Percentiles rank a stretch among this genome's conserved stretches.
Evolutionary conservation across 75 land plant species (phyloP).

Genomic region (Selaginella moellendorffii): DNA sequence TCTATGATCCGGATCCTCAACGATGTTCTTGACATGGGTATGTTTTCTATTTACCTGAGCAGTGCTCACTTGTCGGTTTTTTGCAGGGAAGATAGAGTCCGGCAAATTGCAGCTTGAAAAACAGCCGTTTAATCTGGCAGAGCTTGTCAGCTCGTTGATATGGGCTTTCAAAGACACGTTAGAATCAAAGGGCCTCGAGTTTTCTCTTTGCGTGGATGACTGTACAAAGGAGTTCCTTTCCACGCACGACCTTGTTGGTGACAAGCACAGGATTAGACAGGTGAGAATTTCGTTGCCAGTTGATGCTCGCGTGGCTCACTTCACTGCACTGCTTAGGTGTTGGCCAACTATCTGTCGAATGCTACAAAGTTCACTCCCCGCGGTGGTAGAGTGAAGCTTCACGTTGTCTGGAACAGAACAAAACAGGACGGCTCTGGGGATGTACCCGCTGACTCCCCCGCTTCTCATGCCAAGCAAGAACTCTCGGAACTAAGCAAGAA

Average conservation of each 20-base stretch:
- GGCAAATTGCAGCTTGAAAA: constrained; percentile 27
- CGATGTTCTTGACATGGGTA: constrained; percentile 38
- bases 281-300: not conserved
- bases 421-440: no score
- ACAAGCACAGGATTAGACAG: constrained; percentile 33
- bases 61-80: no score
- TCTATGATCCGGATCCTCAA: constrained; percentile 37
- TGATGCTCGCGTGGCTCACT: not conserved
- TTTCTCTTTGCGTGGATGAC: constrained; percentile 27
- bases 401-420: not conserved
- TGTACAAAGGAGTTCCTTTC: constrained; percentile 17
- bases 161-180: constrained; percentile 35
- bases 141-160: constrained; percentile 25
- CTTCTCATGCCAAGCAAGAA: no score
- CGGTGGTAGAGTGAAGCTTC: constrained; percentile 31
- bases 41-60: constrained; percentile 1
- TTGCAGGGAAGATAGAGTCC: constrained; percentile 33
- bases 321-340: not conserved
- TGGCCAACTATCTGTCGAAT: constrained; percentile 27
- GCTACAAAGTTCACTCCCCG: constrained; percentile 32
- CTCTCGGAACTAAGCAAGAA: not conserved
- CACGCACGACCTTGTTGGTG: constrained; percentile 22
- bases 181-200: constrained; percentile 19
- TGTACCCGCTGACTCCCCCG: no score
- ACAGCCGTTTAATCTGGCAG: constrained; percentile 27